Evolutionary conservation across 2,329 filamentous ascomycete species (phyloP).

Genomic region (Bipolaris sorokiniana): DNA sequence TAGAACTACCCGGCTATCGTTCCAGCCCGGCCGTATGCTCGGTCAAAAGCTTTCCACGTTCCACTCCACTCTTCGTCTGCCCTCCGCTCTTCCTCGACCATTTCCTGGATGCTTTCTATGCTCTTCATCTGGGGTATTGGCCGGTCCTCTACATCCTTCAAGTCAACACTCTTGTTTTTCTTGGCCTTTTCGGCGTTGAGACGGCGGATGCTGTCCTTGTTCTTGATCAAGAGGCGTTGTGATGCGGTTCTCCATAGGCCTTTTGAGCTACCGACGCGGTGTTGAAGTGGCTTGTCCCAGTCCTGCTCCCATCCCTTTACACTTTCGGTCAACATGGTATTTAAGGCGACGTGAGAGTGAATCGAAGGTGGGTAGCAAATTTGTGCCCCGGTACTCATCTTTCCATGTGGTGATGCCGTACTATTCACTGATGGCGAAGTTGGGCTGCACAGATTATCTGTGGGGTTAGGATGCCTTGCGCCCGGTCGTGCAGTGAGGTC

Average conservation of each 20-base stretch:
- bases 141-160: neutral
- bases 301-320: constrained; percentile 12
- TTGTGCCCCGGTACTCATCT: neutral
- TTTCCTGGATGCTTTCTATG: constrained; percentile 17
- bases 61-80: constrained; percentile 14
- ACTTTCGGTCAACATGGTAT: neutral
- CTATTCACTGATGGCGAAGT: neutral
- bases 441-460: neutral
- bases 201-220: constrained; percentile 8
- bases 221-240: constrained; percentile 8
- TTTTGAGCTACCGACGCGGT: constrained; percentile 9
- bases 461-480: neutral
- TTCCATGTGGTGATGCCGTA: neutral
- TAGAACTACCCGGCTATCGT: neutral
- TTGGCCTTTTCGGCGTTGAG: constrained; percentile 4
- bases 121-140: constrained; percentile 8
- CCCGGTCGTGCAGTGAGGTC: constrained; percentile 9
- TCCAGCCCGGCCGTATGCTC: neutral
- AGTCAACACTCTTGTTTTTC: neutral
- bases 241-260: constrained; percentile 11
- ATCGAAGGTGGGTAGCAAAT: neutral
- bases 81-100: constrained; percentile 14
- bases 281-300: constrained; percentile 13
- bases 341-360: neutral
- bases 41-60: neutral